These are phyloP conservation scores for Grosmannia serpens DNA, from an alignment of 2,329 filamentous ascomycete genomes.

Conservation along the genomic window DNA sequence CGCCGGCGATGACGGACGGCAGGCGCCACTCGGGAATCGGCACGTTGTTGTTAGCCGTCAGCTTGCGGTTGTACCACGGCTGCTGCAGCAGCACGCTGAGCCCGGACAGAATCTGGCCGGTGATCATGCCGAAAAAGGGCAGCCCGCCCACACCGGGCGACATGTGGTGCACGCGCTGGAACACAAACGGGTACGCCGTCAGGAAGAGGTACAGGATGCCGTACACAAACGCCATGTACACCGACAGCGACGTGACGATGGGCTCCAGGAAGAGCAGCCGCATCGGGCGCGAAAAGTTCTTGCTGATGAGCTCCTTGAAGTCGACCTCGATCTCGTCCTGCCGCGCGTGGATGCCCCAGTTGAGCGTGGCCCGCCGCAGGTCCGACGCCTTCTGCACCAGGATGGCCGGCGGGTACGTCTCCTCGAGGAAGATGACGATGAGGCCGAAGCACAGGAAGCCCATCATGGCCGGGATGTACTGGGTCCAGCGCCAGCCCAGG, in stretches of 20 bases:
- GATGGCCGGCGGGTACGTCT: slow-evolving; percentile 60
- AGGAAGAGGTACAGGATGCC: slow-evolving; percentile 72
- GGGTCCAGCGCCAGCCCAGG: slow-evolving; percentile 64
- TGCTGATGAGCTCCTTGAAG: slow-evolving; percentile 48
- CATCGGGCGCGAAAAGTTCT: slow-evolving; percentile 57
- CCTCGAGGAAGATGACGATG: slow-evolving; percentile 51
- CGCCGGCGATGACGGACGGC: slow-evolving; percentile 48
- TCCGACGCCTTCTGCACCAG: slow-evolving; percentile 49
- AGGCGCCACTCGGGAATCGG: slow-evolving; percentile 57
- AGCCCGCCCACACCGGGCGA: slow-evolving; percentile 59
- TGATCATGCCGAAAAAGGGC: slow-evolving; percentile 76
- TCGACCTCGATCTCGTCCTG: slow-evolving; percentile 62
- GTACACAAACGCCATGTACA: slow-evolving; percentile 69
- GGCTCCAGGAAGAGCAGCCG: slow-evolving; percentile 57
- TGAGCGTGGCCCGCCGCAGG: slow-evolving; percentile 50
- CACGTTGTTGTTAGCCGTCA: slow-evolving; percentile 54
- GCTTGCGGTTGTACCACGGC: slow-evolving; percentile 56
- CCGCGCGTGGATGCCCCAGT: slow-evolving; percentile 62
- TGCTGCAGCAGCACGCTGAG: slow-evolving; percentile 50
- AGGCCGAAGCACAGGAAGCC: slow-evolving; percentile 47
- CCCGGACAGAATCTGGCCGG: slow-evolving; percentile 59
- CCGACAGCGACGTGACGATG: slow-evolving; percentile 54
- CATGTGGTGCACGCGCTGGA: slow-evolving; percentile 61
- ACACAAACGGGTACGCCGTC: slow-evolving; percentile 74
- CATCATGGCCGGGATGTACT: slow-evolving; percentile 53